These are phyloP conservation scores for Digitaria exilis DNA, from an alignment of 202 grass and related monocot species.

Conservation along the genomic window DNA sequence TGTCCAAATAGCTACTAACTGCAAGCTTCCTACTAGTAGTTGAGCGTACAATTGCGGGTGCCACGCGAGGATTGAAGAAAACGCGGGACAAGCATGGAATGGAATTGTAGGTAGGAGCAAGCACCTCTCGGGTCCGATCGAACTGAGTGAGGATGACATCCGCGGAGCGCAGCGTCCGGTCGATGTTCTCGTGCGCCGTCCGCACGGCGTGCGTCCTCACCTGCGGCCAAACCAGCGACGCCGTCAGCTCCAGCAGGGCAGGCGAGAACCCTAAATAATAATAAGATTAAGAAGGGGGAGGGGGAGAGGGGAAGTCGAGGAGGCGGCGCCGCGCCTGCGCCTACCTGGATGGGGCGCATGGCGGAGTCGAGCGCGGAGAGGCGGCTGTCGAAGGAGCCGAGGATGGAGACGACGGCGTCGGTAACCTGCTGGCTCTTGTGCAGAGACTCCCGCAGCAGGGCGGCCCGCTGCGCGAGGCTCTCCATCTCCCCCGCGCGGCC, in stretches of 20 bases:
- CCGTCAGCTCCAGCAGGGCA: not conserved
- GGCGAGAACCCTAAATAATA: constrained; percentile 8
- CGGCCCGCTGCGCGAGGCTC: constrained; percentile 60
- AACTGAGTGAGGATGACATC: constrained; percentile 94
- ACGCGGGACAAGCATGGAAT: not conserved
- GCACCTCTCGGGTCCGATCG: constrained; percentile 81
- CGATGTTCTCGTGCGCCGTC: constrained; percentile 96
- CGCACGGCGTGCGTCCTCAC: constrained; percentile 75
- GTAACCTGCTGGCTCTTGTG: constrained; percentile 64
- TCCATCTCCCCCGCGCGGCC: constrained; percentile 43
- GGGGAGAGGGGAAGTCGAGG: too few relatives aligned
- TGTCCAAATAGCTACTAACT: not conserved
- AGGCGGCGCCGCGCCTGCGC: too few relatives aligned
- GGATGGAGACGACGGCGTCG: constrained; percentile 73
- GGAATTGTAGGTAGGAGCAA: not conserved
- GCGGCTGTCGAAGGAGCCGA: constrained; percentile 92
- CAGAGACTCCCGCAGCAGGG: constrained; percentile 75
- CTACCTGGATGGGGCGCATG: constrained; percentile 86
- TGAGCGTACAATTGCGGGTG: not conserved
- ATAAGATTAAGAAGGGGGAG: not conserved
- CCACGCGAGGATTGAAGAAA: not conserved
- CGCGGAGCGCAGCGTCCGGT: constrained; percentile 87
- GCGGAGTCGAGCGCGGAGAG: constrained; percentile 83
- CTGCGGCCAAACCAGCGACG: constrained; percentile 30
- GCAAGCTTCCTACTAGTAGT: not conserved